phyloP scores from a whole-genome alignment of 2,329 filamentous ascomycete genomes.

The Colletotrichum sp. region DNA sequence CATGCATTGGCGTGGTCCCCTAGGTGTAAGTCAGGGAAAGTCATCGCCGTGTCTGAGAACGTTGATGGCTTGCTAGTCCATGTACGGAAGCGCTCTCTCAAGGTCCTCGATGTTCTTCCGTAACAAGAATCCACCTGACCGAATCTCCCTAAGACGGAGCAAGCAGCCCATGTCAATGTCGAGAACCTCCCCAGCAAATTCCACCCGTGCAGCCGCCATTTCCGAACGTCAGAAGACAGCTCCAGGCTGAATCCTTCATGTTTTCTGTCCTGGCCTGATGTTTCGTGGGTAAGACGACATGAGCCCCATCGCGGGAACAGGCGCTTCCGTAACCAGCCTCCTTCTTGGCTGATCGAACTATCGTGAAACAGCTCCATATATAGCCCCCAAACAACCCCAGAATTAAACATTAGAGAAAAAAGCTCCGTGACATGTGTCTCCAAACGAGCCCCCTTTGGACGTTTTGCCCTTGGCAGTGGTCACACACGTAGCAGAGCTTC shows the following conservation, averaged over 20 bases:
- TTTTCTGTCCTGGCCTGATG: not conserved
- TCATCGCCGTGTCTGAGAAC: not conserved
- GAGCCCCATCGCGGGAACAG: not conserved
- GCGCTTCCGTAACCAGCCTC: not conserved
- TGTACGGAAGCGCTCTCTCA: not conserved
- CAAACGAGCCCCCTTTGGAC: not conserved
- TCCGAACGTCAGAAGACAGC: not conserved
- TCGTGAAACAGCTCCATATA: conserved; percentile 12
- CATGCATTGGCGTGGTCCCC: not conserved
- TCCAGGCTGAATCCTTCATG: not conserved
- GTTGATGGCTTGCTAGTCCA: not conserved
- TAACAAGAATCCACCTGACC: not conserved
- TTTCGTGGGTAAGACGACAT: not conserved
- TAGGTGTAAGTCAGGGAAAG: not conserved
- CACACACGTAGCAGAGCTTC: not conserved
- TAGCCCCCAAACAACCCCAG: not conserved
- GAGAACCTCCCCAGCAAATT: not conserved
- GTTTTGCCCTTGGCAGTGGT: not conserved
- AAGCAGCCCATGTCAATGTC: not conserved
- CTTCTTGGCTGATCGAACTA: not conserved
- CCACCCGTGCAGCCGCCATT: not conserved
- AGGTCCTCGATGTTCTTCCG: not conserved
- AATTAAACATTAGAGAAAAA: not conserved
- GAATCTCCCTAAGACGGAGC: not conserved
- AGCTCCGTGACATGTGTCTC: not conserved